phyloP scores from a whole-genome alignment of 2,329 filamentous ascomycete genomes.

The Botrytis medusae region DNA sequence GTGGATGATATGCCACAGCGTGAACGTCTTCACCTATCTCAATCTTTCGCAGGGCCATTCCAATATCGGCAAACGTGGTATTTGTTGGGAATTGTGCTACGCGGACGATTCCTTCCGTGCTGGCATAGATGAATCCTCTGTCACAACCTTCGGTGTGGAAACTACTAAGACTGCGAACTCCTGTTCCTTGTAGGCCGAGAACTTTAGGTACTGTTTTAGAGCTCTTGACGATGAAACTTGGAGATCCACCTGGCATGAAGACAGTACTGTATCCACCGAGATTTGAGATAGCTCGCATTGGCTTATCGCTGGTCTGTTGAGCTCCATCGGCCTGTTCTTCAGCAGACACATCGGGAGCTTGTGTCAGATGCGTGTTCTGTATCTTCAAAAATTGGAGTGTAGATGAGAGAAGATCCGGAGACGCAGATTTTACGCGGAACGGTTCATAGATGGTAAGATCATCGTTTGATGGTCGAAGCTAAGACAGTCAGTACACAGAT shows the following conservation, averaged over 20 bases:
- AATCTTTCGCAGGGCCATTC: constrained; percentile 73
- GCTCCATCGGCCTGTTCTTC: constrained; percentile 53
- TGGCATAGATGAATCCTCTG: constrained; percentile 79
- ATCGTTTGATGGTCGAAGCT: constrained; percentile 76
- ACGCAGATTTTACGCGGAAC: constrained; percentile 50
- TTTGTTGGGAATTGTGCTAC: constrained; percentile 70
- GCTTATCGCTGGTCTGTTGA: constrained; percentile 42
- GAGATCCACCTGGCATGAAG: constrained; percentile 77
- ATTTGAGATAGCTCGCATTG: constrained; percentile 51
- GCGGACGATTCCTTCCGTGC: constrained; percentile 68
- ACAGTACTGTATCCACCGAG: constrained; percentile 79
- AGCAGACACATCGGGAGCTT: constrained; percentile 50
- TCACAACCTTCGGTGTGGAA: constrained; percentile 79
- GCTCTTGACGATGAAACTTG: constrained; percentile 80
- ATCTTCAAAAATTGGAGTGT: constrained; percentile 76
- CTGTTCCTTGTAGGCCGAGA: constrained; percentile 66
- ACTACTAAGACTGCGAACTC: constrained; percentile 68
- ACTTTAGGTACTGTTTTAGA: constrained; percentile 75
- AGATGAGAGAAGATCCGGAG: constrained; percentile 30
- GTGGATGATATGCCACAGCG: constrained; percentile 73
- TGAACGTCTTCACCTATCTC: constrained; percentile 68
- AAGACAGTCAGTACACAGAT: constrained; percentile 22
- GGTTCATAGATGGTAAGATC: constrained; percentile 89
- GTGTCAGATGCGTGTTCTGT: constrained; percentile 66
- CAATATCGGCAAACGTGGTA: constrained; percentile 69